Conservation (phyloP, 208 protist species). For the Trypanosomatidae sp. region DNA sequence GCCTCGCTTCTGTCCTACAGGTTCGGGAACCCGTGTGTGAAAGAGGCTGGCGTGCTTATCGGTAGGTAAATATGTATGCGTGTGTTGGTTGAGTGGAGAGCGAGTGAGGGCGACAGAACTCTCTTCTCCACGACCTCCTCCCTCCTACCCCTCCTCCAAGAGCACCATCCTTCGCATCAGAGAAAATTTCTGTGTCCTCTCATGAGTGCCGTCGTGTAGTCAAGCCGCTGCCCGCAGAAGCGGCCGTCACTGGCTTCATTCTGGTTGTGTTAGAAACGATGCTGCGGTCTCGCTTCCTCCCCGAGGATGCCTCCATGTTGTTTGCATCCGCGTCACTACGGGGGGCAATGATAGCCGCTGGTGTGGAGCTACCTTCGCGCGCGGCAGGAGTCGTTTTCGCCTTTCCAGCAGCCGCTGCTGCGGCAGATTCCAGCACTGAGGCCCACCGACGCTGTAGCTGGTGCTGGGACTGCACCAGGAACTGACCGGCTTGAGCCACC, state of each 20-base stretch:
- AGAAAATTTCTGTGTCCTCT: neutral
- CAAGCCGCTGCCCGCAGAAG: neutral
- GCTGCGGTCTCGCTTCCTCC: constrained; percentile 9
- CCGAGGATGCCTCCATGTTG: neutral
- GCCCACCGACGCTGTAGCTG: constrained; percentile 53
- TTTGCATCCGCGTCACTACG: neutral
- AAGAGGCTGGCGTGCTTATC: neutral
- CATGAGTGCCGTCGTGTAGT: neutral
- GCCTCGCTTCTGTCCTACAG: neutral
- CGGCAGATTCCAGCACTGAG: constrained; percentile 46
- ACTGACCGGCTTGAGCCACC: constrained; percentile 41
- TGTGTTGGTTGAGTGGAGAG: neutral
- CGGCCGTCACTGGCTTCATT: neutral
- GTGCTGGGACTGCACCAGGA: constrained; percentile 41
- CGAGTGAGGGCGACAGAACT: neutral
- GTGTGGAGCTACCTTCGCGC: neutral
- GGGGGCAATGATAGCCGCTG: neutral
- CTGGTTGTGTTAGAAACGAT: neutral
- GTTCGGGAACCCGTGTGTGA: neutral
- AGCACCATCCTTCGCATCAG: neutral
- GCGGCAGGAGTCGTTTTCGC: constrained; percentile 4
- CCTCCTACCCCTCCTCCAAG: neutral
- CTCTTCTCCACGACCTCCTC: neutral
- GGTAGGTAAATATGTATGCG: neutral
- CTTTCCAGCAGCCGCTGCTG: constrained; percentile 14